Evolutionary conservation across 129 eudicot genomes (phyloP).

Genomic region (Tanacetum coccineum): DNA sequence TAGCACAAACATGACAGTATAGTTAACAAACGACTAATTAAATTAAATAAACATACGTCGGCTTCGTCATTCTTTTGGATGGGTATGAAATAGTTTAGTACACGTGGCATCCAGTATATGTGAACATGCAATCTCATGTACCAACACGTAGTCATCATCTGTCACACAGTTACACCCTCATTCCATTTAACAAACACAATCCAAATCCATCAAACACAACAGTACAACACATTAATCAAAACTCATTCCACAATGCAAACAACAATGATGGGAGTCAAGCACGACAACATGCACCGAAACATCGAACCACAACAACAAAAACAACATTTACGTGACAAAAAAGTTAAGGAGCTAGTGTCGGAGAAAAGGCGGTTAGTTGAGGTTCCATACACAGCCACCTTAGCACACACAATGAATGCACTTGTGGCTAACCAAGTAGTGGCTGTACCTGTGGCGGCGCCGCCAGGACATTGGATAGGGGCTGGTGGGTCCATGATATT

Average conservation of each 20-base stretch:
- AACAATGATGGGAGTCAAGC: conserved; percentile 26
- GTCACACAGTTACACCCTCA: neutral
- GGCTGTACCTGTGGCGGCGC: conserved; percentile 99
- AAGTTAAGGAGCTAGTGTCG: conserved; percentile 41
- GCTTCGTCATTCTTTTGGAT: conserved; percentile 13
- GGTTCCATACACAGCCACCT: conserved; percentile 79
- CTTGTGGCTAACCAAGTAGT: conserved; percentile 75
- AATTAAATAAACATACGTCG: neutral
- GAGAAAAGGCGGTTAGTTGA: conserved; percentile 63
- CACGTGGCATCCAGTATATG: conserved; percentile 13
- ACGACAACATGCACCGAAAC: conserved; percentile 9
- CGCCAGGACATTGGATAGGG: conserved; percentile 99
- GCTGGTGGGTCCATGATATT: conserved; percentile 98
- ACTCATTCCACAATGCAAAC: conserved; percentile 25
- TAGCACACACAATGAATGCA: conserved; percentile 75
- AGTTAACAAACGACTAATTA: neutral
- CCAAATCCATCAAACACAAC: neutral
- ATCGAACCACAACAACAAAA: conserved; percentile 19
- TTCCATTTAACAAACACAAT: neutral
- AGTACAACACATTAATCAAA: neutral
- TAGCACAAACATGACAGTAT: too few relatives aligned
- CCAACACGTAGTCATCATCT: conserved; percentile 14
- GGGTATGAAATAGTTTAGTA: neutral
- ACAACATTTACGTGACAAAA: conserved; percentile 44
- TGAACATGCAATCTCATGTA: neutral